These are phyloP conservation scores for Theobroma cacao DNA, from an alignment of 345 rosid species.

Conservation along the genomic window DNA sequence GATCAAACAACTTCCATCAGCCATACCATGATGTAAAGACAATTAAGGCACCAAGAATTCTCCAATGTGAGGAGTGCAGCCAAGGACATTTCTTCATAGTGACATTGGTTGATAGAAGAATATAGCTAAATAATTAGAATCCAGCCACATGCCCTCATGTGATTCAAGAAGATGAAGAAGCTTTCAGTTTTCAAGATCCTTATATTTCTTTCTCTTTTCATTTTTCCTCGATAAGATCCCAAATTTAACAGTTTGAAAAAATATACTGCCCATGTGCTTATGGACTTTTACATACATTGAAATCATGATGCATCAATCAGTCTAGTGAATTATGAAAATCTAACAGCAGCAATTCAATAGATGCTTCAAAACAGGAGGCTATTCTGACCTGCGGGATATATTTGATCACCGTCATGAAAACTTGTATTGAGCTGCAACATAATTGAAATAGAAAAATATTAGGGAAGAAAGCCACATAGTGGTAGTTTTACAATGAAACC, in stretches of 20 bases:
- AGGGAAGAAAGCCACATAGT: neutral
- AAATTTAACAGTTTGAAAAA: neutral
- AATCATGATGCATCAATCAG: conserved; percentile 3
- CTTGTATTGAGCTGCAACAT: conserved; percentile 81
- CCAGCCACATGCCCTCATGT: neutral
- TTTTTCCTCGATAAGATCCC: neutral
- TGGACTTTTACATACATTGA: neutral
- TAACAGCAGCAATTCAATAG: neutral
- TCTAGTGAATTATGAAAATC: neutral
- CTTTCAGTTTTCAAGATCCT: neutral
- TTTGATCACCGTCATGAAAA: conserved; percentile 75
- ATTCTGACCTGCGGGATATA: conserved; percentile 84
- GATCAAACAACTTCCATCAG: neutral
- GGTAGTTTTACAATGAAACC: neutral
- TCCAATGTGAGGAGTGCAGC: neutral
- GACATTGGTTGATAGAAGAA: neutral
- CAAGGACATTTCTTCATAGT: neutral
- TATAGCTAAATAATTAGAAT: neutral
- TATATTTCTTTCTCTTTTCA: neutral
- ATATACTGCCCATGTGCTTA: neutral
- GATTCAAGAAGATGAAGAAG: neutral
- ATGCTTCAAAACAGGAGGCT: neutral
- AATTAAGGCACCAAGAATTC: neutral
- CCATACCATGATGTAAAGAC: neutral
- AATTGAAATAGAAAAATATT: neutral